Evolutionary conservation across 2,329 filamentous ascomycete genomes (phyloP), one percentile per base, ranked within the genome.

Genomic region (Beauveria rudraprayagi): DNA sequence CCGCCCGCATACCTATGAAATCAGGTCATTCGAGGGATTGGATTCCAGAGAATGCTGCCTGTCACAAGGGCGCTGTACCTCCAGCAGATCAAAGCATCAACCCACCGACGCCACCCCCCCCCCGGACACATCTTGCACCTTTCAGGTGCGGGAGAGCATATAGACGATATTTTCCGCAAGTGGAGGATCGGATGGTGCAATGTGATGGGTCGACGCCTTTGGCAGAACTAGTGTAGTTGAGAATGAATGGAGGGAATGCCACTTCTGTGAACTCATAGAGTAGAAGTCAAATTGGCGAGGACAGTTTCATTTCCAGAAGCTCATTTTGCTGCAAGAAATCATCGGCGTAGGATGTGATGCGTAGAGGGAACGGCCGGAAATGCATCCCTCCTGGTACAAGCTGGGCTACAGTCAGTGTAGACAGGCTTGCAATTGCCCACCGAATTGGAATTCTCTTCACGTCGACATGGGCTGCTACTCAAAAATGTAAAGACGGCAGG

Each of bases 71-170:
- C 66, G 17, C 65, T 73, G 28, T 68, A 66, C 63, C 63, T 71
- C 24, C 24, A 65, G 63, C 46, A 65, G 47, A 50, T 26, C 47
- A 61, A 26, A 68, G 61, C 10, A 69, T 74, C 26, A 70, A 73
- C 19, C 67, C 71, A 24, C 71, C 72, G 3, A 70, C 65, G 26
- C 65, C 68, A 30, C 70, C 69, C 48, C 68, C 74, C 52, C 66
- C 74, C n/a, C 63, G 68, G 66, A 34, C 64, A 72, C 60, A 69
- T 74, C 47, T 66, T 75, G 37, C 66, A 70, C 65, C 63, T 74
- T 44, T 70, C 71, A 30, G 66, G 59, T 43, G 69, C 68, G 1
- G 68, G 69, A 17, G 65, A 67, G n/a, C 73, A 73, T 56, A 73
- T 73, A 53, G 66, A 72, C 40, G 66, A 60, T 24, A 62, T 72